These are phyloP conservation scores for Paracorniculantispora psalliotae DNA, from an alignment of 2,329 filamentous ascomycete species.

Conservation along the genomic window DNA sequence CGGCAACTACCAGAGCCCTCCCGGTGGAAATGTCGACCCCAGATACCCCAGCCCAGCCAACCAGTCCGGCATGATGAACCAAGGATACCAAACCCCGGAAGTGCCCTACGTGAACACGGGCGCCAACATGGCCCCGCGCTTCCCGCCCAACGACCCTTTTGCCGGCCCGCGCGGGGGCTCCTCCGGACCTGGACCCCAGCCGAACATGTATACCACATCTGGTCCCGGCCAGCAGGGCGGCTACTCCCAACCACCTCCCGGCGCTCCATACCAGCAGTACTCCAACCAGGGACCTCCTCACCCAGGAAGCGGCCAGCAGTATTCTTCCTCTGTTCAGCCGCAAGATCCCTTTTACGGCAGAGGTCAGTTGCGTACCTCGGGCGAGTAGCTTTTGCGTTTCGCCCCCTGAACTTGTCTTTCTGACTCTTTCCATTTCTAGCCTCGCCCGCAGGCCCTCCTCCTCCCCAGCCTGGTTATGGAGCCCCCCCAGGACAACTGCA, in stretches of 20 bases:
- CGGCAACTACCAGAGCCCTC: slow-evolving; percentile 20
- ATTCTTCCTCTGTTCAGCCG: slow-evolving; percentile 38
- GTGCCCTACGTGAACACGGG: slow-evolving; percentile 32
- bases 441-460: slow-evolving; percentile 43
- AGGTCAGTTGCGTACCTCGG: slow-evolving; percentile 46
- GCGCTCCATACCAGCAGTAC: slow-evolving; percentile 28
- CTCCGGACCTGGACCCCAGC: slow-evolving; percentile 27
- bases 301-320: slow-evolving; percentile 27
- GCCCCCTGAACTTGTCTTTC: slow-evolving; percentile 5
- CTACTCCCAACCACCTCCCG: slow-evolving; percentile 27
- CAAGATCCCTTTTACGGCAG: slow-evolving; percentile 53
- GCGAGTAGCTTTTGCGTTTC: slow-evolving; percentile 14
- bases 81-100: slow-evolving; percentile 28
- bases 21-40: slow-evolving; percentile 28
- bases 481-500: slow-evolving; percentile 35
- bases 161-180: slow-evolving; percentile 25
- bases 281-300: slow-evolving; percentile 31
- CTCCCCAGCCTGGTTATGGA: slow-evolving; percentile 25
- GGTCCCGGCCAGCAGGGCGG: slow-evolving; percentile 26
- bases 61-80: slow-evolving; percentile 27
- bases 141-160: slow-evolving; percentile 28
- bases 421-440: slow-evolving; percentile 42
- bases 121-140: slow-evolving; percentile 28
- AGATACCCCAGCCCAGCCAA: slow-evolving; percentile 26
- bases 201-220: slow-evolving; percentile 29